Evolutionary conservation across 192 early-diverging fungal genomes (phyloP), one percentile per base, ranked within the genome.

Genomic region (Coemansia sp.): DNA sequence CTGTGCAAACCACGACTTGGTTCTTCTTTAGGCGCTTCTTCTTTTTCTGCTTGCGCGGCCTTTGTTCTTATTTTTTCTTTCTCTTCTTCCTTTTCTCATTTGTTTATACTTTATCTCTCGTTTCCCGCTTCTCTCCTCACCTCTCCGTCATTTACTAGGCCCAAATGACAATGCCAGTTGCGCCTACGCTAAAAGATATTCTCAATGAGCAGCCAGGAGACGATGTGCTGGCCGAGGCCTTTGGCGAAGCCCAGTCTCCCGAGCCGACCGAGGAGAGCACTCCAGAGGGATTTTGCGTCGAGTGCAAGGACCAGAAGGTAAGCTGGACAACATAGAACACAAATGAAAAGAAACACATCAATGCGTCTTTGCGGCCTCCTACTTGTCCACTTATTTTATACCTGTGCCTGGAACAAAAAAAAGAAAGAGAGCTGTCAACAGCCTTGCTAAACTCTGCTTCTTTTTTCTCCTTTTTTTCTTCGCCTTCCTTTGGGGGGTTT

Each of bases 271-370:
- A 64, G 39, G 73, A 77, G 25, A 78, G 73, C 22, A 74, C 84
- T 10, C 82, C 72, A 5, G 79, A 86, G 25, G 94, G 93, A 18
- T 91, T 89, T 47, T 96, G 94, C 71, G 88, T 96, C 48, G 94
- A 96, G 66, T 96, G 94, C 82, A 87, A 83, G 64, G 89, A 91
- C 75, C 89, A 91, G 65, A 57, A 76, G 73, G 84, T 78, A 81
- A 62, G 28, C 39, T n/a, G 23, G 57, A 1, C 20, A 32, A 54
- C 8, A n/a, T 10, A 10, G 3, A 25, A 28, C 48, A 32, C n/a
- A n/a, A n/a, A n/a, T n/a, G n/a, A n/a, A n/a, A n/a, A n/a, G n/a
- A n/a, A n/a, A n/a, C n/a, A n/a, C n/a, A n/a, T n/a, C n/a, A n/a
- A n/a, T n/a, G n/a, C n/a, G n/a, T n/a, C n/a, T n/a, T n/a, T n/a